Evolutionary conservation across 2,329 filamentous ascomycete species (phyloP).

Genomic region (Venturia oleaginea): DNA sequence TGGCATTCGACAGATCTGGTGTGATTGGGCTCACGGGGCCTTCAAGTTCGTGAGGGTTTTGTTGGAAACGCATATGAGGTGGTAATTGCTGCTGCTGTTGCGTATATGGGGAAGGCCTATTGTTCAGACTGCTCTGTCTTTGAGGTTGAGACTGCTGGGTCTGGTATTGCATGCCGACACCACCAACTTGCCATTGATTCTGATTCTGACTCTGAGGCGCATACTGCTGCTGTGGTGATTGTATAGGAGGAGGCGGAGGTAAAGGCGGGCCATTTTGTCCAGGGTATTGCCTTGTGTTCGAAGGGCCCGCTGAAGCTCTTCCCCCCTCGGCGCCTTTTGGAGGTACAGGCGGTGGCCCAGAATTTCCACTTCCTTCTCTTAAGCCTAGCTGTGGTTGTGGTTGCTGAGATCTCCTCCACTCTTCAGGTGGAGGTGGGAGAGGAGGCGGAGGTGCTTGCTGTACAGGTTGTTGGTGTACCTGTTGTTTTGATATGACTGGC

Average conservation of each 20-base stretch:
- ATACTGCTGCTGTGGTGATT: background rate
- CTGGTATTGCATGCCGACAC: background rate
- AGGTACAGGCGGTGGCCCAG: slow-evolving; percentile 25
- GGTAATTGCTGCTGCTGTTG: slow-evolving; percentile 1
- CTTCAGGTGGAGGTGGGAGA: slow-evolving; percentile 62
- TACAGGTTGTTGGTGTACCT: slow-evolving; percentile 25
- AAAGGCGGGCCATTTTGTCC: slow-evolving; percentile 5
- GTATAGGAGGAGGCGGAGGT: slow-evolving; percentile 5
- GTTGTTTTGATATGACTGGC: slow-evolving; percentile 66
- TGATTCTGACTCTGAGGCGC: slow-evolving; percentile 3
- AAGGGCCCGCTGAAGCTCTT: background rate
- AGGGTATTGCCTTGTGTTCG: background rate
- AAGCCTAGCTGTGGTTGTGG: slow-evolving; percentile 17
- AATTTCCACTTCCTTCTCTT: slow-evolving; percentile 5
- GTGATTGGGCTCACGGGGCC: slow-evolving; percentile 31
- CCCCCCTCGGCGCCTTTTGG: slow-evolving; percentile 8
- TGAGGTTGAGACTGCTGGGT: background rate
- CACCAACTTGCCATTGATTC: slow-evolving; percentile 17
- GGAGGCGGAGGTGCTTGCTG: slow-evolving; percentile 50
- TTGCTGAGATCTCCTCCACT: slow-evolving; percentile 31
- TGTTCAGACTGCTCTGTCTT: slow-evolving; percentile 24
- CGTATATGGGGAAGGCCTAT: slow-evolving; percentile 16
- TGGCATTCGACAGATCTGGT: slow-evolving; percentile 14
- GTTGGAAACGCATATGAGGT: slow-evolving; percentile 13
- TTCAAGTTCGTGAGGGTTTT: slow-evolving; percentile 20